Percentiles rank a stretch among this genome's conserved stretches.
phyloP scores from a whole-genome alignment of 2,329 filamentous ascomycete genomes.

The Trichoderma sp. region DNA sequence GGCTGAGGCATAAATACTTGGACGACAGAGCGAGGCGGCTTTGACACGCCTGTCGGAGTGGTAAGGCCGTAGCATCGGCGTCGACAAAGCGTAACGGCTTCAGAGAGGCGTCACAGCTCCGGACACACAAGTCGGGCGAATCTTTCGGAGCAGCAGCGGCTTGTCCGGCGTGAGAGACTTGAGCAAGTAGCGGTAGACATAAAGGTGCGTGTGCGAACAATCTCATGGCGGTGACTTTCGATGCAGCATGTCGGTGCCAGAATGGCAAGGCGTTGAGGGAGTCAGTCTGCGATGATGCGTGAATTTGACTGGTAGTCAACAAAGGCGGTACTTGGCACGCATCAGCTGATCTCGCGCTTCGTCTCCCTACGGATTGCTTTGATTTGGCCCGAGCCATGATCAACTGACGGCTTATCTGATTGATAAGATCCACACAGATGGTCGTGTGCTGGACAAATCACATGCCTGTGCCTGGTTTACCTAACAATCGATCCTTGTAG shows the following conservation, averaged over 20 bases:
- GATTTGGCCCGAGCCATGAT: constrained; percentile 13
- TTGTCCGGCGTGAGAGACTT: not conserved
- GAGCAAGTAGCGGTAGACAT: not conserved
- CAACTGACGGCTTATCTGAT: constrained; percentile 21
- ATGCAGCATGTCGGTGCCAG: not conserved
- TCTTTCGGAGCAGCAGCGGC: not conserved
- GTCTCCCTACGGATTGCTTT: not conserved
- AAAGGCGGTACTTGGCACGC: not conserved
- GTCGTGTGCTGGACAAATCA: not conserved
- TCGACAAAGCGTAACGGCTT: not conserved
- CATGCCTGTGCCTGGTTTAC: not conserved
- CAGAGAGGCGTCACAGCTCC: constrained; percentile 5
- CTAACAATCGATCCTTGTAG: not conserved
- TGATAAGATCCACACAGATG: constrained; percentile 27
- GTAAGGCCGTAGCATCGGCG: not conserved
- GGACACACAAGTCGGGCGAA: not conserved
- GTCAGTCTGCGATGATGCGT: not conserved
- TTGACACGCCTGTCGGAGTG: constrained; percentile 1
- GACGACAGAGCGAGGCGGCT: constrained; percentile 25
- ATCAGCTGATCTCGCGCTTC: constrained; percentile 13
- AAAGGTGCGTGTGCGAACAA: not conserved
- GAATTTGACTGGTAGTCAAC: not conserved
- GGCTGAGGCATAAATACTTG: constrained; percentile 21
- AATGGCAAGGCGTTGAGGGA: not conserved
- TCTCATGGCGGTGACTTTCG: constrained; percentile 2